Conservation (phyloP, 371 early-diverging fungal species). For the Zychaea mexicana region DNA sequence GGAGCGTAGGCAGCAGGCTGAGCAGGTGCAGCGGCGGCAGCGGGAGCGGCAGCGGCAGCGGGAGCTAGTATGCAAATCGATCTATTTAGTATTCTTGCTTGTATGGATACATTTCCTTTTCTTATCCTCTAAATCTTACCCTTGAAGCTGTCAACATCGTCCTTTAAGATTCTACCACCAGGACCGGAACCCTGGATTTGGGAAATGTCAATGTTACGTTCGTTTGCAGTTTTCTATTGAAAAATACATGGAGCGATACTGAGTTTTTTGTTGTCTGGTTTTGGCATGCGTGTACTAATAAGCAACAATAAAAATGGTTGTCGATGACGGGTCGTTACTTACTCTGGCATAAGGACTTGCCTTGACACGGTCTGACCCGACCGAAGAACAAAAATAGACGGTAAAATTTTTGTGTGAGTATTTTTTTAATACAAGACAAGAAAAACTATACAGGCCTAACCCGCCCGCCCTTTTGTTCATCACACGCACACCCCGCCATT, state of each 20-base stretch:
- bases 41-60: constrained; percentile 18
- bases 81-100: constrained; percentile 1
- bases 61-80: neutral
- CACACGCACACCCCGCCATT: neutral
- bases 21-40: constrained; percentile 41
- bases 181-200: constrained; percentile 91
- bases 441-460: too few species aligned
- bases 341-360: constrained; percentile 88
- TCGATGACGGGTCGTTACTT: constrained; percentile 19
- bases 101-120: constrained; percentile 11
- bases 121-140: constrained; percentile 24
- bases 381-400: neutral
- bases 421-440: neutral
- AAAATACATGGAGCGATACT: neutral
- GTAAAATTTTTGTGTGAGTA: neutral
- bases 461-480: neutral
- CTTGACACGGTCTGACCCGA: constrained; percentile 65
- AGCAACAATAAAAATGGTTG: too few species aligned
- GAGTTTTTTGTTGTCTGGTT: too few species aligned
- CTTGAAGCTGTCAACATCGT: constrained; percentile 82
- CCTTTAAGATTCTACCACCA: constrained; percentile 87
- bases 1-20: constrained; percentile 53
- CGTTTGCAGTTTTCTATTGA: constrained; percentile 78
- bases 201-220: constrained; percentile 77
- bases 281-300: too few species aligned